Base-by-base conservation (phyloP, 306 rosid genomes). In the Arachis hypogaea region DNA sequence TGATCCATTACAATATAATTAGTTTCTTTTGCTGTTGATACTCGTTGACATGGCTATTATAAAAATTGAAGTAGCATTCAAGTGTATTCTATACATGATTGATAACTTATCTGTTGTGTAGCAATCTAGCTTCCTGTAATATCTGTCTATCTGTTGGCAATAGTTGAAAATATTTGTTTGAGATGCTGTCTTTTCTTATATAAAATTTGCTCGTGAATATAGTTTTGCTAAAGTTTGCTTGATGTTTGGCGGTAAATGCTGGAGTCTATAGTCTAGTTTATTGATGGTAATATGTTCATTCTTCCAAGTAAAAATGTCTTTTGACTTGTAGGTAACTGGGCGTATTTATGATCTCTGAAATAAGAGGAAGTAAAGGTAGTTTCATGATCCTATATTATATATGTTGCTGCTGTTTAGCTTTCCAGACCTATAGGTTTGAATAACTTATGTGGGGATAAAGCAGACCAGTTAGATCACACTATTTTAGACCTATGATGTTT, bases 341-440 rank as follows among this genome's bases (percentile, higher is more conserved):
- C 89, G 97, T 95, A 87, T 94, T 85, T 85, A 89, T 89, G 99
- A 89, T 94, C 98, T 89, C 99, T 95, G 99, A 95, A 92, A 86
- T 90, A 92, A 84, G 98, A 92, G 88, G 99, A 92, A 82, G 86
- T 92, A 86, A 92, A 95, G 99, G 99, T 95, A 95, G 98, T 85
- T 92, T 87, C 99, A 87, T 69, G 84, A 89, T 82, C 98, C 92
- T 87, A 83, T 82, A 82, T 82, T 85, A 88, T 77, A 85, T 85
- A 86, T 87, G 73, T 83, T 86, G 84, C 73, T 85, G 51, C 87
- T 80, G 77, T 76, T 78, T 49, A 57, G 69, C 70, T 74, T 70
- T 78, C 69, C 64, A 80, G 82, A 79, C 85, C 63, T 81, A n/a
- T 75, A 79, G 90, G 93, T 63, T 78, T 84, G 83, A 57, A 54